Evolutionary conservation across 768 basidiomycete species (phyloP).

Genomic region (Trametes meyenii): DNA sequence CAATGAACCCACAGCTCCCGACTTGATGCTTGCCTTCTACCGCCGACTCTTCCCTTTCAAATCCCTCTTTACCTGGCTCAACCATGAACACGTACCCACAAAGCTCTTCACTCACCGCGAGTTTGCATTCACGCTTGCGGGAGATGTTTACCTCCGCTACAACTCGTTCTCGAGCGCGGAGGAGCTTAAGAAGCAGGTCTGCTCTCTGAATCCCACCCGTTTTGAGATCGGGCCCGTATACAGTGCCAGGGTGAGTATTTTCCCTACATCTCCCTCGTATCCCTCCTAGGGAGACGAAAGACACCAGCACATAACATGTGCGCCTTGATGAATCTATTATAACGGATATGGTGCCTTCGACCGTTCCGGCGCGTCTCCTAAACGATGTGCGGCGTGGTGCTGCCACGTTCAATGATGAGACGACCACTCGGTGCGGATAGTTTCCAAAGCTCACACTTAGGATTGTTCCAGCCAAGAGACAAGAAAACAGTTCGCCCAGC

Average conservation of each 20-base stretch:
- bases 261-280: too few relatives aligned
- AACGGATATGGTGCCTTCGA: too few relatives aligned
- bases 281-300: background rate
- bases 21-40: slow-evolving; percentile 82
- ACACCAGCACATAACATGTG: too few relatives aligned
- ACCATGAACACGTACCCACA: slow-evolving; percentile 81
- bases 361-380: too few relatives aligned
- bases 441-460: background rate
- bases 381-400: too few relatives aligned
- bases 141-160: slow-evolving; percentile 93
- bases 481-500: slow-evolving; percentile 77
- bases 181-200: slow-evolving; percentile 90
- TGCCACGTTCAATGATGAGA: too few relatives aligned
- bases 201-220: slow-evolving; percentile 83
- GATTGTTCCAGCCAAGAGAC: slow-evolving; percentile 71
- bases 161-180: slow-evolving; percentile 85
- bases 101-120: slow-evolving; percentile 91
- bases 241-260: slow-evolving; percentile 68
- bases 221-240: slow-evolving; percentile 98
- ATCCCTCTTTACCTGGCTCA: slow-evolving; percentile 92
- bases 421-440: background rate
- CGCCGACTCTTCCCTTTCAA: slow-evolving; percentile 92
- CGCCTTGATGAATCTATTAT: too few relatives aligned
- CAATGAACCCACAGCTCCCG: slow-evolving; percentile 44
- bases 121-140: slow-evolving; percentile 90